Base-by-base conservation (phyloP, 2,329 filamentous ascomycete species). In the Metarhizium brunneum region DNA sequence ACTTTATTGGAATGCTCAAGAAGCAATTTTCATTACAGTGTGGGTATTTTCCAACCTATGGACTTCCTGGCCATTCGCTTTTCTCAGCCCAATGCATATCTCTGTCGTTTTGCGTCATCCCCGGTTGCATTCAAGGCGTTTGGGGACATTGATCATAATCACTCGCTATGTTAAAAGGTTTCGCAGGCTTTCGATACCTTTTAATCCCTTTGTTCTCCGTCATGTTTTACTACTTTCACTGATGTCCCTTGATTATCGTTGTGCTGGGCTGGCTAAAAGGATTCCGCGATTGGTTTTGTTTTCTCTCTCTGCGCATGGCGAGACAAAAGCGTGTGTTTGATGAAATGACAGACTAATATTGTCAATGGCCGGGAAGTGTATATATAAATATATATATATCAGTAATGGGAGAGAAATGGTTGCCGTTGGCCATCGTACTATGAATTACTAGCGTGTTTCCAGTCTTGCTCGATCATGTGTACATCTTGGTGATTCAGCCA, bases 111-210 rank as follows among this genome's bases (percentile, higher is more conserved):
- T 47, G 29, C n/a, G 20, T 50, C 47, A 54, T 42, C 13, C 11
- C 47, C 35, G 32, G 30, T 56, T 58, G 57, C 61, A 61, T 62
- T 51, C 29, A 56, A 45, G 60, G 59, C 56, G 57, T 60, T 42
- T 60, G 56, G 57, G 54, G 58, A 53, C 58, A 43, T 50, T 13
- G 56, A 58, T 57, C 47, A 58, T 57, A 56, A 38, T 57, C 56
- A 59, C 52, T 59, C 50, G 56, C 45, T 55, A 42, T 38, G 62
- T 57, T 54, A 35, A 57, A 57, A 64, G 60, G 59, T 62, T 65
- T 61, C 60, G 56, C 48, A 59, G 54, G 61, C 59, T 57, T 51
- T 56, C 54, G 59, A 66, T 60, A 63, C 64, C 64, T 63, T 55
- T 20, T 6, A 25, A 20, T 43, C 48, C 53, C 49, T 57, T 51